Evolutionary conservation across 768 basidiomycete species (phyloP).

Genomic region (Boletus pseudopeckii): DNA sequence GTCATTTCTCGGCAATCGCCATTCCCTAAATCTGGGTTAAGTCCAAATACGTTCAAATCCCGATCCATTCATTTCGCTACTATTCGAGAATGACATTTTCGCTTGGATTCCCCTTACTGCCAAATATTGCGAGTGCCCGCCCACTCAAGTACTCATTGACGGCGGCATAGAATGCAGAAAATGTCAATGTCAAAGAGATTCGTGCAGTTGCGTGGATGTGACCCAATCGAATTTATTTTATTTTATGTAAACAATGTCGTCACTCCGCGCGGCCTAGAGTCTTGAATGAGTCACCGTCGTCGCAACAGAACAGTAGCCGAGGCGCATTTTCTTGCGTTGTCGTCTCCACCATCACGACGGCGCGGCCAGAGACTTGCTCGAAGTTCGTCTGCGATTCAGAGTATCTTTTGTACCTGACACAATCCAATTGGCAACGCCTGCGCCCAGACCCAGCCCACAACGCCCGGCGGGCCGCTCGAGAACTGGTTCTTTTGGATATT

Average conservation of each 20-base stretch:
- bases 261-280: background rate
- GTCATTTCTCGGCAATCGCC: background rate
- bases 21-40: background rate
- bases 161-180: background rate
- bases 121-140: background rate
- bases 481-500: background rate
- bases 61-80: slow-evolving; percentile 2
- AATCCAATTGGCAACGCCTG: background rate
- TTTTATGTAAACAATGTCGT: too few relatives aligned
- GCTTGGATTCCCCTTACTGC: background rate
- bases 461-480: background rate
- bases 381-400: too few relatives aligned
- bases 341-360: background rate
- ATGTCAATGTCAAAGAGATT: too few relatives aligned
- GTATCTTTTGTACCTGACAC: background rate
- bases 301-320: background rate
- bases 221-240: too few relatives aligned
- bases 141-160: background rate
- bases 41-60: background rate
- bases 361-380: too few relatives aligned
- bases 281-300: background rate
- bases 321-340: background rate
- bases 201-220: too few relatives aligned
- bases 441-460: background rate
- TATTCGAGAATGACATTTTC: background rate